These are phyloP conservation scores for Acanthochlamys bracteata DNA, from an alignment of 106 monocot genomes.

Conservation along the genomic window DNA sequence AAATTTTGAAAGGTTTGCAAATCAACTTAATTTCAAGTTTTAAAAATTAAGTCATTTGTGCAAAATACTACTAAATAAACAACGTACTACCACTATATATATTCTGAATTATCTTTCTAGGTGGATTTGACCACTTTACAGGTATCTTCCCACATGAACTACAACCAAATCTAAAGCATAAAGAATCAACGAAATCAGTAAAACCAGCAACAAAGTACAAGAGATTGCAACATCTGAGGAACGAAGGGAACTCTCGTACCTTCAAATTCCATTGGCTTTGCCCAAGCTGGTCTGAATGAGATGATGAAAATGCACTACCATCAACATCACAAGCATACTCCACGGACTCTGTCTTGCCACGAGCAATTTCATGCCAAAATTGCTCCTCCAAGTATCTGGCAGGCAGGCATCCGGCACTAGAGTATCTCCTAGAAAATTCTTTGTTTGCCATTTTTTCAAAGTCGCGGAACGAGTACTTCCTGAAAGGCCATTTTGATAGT, in stretches of 20 bases:
- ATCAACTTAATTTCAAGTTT: too few relatives aligned
- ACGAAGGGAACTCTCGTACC: slow-evolving; percentile 19
- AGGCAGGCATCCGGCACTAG: slow-evolving; percentile 68
- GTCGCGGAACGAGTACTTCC: slow-evolving; percentile 89
- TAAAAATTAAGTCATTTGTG: too few relatives aligned
- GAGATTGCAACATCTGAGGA: background rate
- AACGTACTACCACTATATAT: too few relatives aligned
- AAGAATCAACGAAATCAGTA: too few relatives aligned
- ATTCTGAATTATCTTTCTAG: slow-evolving; percentile 4
- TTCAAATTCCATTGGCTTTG: slow-evolving; percentile 92
- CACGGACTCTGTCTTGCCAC: slow-evolving; percentile 66
- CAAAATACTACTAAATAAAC: too few relatives aligned
- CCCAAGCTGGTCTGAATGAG: slow-evolving; percentile 74
- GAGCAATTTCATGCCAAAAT: slow-evolving; percentile 93
- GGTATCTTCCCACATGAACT: too few relatives aligned
- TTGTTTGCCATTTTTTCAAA: slow-evolving; percentile 98
- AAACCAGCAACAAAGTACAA: too few relatives aligned
- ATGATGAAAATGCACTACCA: slow-evolving; percentile 92
- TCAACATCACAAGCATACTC: slow-evolving; percentile 98
- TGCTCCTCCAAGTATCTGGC: slow-evolving; percentile 83
- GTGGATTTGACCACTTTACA: background rate
- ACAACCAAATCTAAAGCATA: too few relatives aligned
- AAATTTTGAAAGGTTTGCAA: too few relatives aligned
- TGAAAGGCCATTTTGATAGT: slow-evolving; percentile 21
- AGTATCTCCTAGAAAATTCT: slow-evolving; percentile 66